These are phyloP conservation scores for Aspergillus felis DNA, from an alignment of 2,329 filamentous ascomycete genomes.

Conservation along the genomic window DNA sequence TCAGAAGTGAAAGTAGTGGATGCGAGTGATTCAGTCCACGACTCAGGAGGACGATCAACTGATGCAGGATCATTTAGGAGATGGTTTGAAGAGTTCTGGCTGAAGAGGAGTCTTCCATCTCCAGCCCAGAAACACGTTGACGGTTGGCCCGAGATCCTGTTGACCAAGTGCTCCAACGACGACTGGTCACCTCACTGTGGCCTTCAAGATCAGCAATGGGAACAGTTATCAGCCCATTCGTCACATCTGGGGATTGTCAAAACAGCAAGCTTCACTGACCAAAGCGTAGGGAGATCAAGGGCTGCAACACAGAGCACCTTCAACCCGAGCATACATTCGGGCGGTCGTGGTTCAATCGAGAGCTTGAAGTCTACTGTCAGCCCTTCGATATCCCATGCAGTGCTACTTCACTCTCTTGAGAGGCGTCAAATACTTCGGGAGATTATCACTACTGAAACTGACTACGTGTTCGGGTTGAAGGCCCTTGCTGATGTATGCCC, in stretches of 20 bases:
- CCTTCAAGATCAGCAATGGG: conserved; percentile 42
- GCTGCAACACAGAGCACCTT: conserved; percentile 58
- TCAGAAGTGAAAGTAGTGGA: conserved; percentile 4
- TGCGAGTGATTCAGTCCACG: neutral
- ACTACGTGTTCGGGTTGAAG: conserved; percentile 82
- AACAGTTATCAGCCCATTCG: conserved; percentile 71
- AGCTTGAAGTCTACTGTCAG: conserved; percentile 46
- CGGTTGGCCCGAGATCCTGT: conserved; percentile 34
- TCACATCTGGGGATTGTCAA: conserved; percentile 76
- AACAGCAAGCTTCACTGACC: conserved; percentile 72
- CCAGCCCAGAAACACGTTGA: conserved; percentile 28
- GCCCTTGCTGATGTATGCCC: conserved; percentile 74
- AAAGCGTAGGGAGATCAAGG: conserved; percentile 63
- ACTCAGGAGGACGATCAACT: neutral
- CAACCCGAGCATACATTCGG: conserved; percentile 52
- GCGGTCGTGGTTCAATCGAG: conserved; percentile 62
- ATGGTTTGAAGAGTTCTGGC: conserved; percentile 38
- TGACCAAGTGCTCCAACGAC: conserved; percentile 8
- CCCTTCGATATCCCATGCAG: conserved; percentile 60
- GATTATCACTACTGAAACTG: conserved; percentile 78
- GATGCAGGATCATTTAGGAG: conserved; percentile 29
- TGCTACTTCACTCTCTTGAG: conserved; percentile 68
- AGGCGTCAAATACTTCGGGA: conserved; percentile 80
- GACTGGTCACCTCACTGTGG: conserved; percentile 17
- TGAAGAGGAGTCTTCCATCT: conserved; percentile 18